These are phyloP conservation scores for Gastrolobium bilobum DNA, from an alignment of 306 rosid genomes.

Conservation along the genomic window DNA sequence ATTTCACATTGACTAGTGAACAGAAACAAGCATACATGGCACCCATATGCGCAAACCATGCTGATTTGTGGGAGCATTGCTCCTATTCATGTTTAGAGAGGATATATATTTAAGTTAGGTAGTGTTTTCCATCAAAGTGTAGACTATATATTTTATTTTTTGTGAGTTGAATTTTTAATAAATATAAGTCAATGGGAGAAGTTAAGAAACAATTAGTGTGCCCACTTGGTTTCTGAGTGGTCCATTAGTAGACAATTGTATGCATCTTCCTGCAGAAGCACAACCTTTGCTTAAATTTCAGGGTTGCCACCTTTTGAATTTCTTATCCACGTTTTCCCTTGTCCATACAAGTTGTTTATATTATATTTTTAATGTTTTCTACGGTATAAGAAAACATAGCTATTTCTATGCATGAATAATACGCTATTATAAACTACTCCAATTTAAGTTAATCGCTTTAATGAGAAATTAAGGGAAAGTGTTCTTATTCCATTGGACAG, in stretches of 20 bases:
- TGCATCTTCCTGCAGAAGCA: slow-evolving; percentile 31
- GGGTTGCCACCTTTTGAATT: slow-evolving; percentile 32
- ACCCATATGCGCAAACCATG: slow-evolving; percentile 38
- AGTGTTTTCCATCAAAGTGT: slow-evolving; percentile 47
- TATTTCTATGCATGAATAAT: slow-evolving; percentile 5
- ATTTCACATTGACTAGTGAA: slow-evolving; percentile 15
- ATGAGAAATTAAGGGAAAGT: slow-evolving; percentile 53
- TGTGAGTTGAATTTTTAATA: slow-evolving; percentile 24
- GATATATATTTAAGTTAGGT: slow-evolving; percentile 43
- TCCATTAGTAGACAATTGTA: slow-evolving; percentile 30
- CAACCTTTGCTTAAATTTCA: slow-evolving; percentile 24
- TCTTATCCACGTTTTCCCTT: neutral
- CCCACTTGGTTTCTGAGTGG: slow-evolving; percentile 46
- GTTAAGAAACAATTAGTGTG: slow-evolving; percentile 50
- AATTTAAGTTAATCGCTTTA: slow-evolving; percentile 18
- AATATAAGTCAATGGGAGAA: slow-evolving; percentile 46
- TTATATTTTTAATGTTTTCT: slow-evolving; percentile 25
- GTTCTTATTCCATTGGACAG: slow-evolving; percentile 46
- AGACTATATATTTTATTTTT: slow-evolving; percentile 8
- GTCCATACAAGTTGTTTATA: slow-evolving; percentile 37
- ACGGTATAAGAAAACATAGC: slow-evolving; percentile 42
- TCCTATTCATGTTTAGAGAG: neutral
- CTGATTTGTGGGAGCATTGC: slow-evolving; percentile 33
- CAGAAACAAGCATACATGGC: slow-evolving; percentile 18
- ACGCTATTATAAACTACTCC: slow-evolving; percentile 28